These are phyloP conservation scores for Borovskyia barvae DNA, from an alignment of 208 protist genomes.

Conservation along the genomic window DNA sequence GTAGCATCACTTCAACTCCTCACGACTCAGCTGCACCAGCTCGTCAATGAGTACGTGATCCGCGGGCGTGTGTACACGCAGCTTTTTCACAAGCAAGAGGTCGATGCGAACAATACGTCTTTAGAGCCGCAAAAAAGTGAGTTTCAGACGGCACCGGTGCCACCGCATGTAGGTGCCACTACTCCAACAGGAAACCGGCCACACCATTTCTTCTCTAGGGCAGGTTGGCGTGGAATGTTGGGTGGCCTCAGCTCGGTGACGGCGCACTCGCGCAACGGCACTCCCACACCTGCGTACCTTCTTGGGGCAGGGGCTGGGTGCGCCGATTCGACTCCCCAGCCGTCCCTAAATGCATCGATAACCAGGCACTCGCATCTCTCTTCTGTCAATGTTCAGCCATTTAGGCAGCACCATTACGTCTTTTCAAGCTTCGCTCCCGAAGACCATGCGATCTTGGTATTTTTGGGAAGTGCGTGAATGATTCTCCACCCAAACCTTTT, in stretches of 20 bases:
- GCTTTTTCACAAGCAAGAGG: conserved; percentile 53
- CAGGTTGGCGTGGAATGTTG: background rate
- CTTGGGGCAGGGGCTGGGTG: no score
- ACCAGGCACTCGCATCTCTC: conserved; percentile 17
- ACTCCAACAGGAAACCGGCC: background rate
- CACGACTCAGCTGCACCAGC: conserved; percentile 44
- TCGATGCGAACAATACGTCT: conserved; percentile 28
- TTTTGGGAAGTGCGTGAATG: conserved; percentile 33
- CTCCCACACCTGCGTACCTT: background rate
- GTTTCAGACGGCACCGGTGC: no score
- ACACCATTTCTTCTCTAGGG: background rate
- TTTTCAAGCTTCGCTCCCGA: conserved; percentile 31
- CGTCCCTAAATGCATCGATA: conserved; percentile 1
- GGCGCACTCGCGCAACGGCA: background rate
- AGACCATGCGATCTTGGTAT: conserved; percentile 29
- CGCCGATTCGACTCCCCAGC: no score
- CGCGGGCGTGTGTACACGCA: conserved; percentile 55
- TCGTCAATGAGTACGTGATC: conserved; percentile 67
- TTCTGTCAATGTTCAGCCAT: conserved; percentile 16
- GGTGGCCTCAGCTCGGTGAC: background rate
- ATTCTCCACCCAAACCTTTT: no score
- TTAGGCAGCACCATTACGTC: conserved; percentile 24
- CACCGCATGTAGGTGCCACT: background rate
- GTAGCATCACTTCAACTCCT: conserved; percentile 36
- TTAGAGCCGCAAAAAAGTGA: conserved; percentile 14